Base-by-base conservation (phyloP, 441 rosid genomes). In the Gossypium trilobum region DNA sequence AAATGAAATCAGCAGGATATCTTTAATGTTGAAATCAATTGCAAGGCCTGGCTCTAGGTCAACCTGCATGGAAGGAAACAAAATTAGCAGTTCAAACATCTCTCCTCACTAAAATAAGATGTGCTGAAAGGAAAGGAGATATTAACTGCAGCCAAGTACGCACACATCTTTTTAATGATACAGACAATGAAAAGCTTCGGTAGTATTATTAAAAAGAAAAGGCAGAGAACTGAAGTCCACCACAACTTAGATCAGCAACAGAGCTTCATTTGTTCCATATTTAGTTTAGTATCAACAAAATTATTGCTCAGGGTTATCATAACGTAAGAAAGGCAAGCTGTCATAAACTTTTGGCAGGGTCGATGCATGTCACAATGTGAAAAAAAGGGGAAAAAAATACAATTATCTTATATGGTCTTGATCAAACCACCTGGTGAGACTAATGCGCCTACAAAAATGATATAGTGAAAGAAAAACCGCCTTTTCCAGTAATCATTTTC, bases 1-100 rank as follows among this genome's bases (percentile, higher is more conserved):
- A 70, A 75, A 83, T 29, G 23, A 25, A 68, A 52, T 52, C 25
- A 77, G 44, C n/a, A 89, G 99, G 99, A 92, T 95, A 92, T 95
- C 97, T 83, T 87, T 84, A 75, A 91, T 82, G 76, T 74, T 82
- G 82, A 85, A 95, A 81, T 90, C 95, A 83, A 95, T 87, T 65
- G 90, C 93, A 80, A 95, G 89, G 70, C 91, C 87, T 23, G 85
- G 88, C 82, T 90, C 95, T 31, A 84, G 77, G 72, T 83, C 87
- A 75, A 85, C 82, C 97, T 92, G 98, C 88, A 82, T 63, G 71
- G 80, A 70, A 62, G 55, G 48, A 63, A 74, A 74, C 29, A 17
- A 27, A 25, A 61, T 46, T 57, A 17, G 16, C 14, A 59, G 20
- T 63, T 68, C 46, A 75, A 75, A 51, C 42, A 65, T 69, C n/a